Percentiles rank a stretch among this genome's conserved stretches.
phyloP scores from a whole-genome alignment of 1,284 basidiomycete genomes.

The Ceratobasidium sp. region DNA sequence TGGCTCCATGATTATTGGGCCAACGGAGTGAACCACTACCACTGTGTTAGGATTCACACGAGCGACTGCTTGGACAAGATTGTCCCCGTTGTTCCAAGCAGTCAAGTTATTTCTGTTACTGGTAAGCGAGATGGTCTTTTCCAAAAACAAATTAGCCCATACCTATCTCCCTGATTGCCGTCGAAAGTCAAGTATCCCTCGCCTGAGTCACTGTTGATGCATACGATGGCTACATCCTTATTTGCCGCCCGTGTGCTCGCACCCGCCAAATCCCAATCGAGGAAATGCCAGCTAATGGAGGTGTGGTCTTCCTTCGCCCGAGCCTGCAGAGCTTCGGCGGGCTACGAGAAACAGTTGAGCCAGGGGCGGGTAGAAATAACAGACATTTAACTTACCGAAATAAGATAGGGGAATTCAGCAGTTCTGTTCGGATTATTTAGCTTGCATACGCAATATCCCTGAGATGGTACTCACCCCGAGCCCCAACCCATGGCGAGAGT shows the following conservation, averaged over 20 bases:
- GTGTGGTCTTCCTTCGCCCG: conserved; percentile 62
- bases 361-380: not conserved
- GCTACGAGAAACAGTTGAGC: conserved; percentile 49
- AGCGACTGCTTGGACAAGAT: conserved; percentile 64
- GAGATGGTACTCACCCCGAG: conserved; percentile 54
- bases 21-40: conserved; percentile 80
- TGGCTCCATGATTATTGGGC: conserved; percentile 71
- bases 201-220: conserved; percentile 75
- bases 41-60: conserved; percentile 76
- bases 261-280: conserved; percentile 26
- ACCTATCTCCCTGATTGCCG: conserved; percentile 71
- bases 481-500: conserved; percentile 89
- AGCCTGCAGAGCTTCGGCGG: conserved; percentile 73
- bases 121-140: not conserved
- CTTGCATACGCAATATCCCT: not conserved
- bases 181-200: conserved; percentile 79
- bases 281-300: conserved; percentile 49
- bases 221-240: conserved; percentile 72
- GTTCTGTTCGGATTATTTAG: conserved; percentile 35
- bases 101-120: conserved; percentile 75
- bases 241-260: conserved; percentile 54
- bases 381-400: conserved; percentile 41
- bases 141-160: conserved; percentile 37
- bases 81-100: conserved; percentile 78
- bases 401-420: conserved; percentile 56